Evolutionary conservation across 2,329 filamentous ascomycete genomes (phyloP), one percentile per base, ranked within the genome.

Genomic region (Keithomyces neogunnii): DNA sequence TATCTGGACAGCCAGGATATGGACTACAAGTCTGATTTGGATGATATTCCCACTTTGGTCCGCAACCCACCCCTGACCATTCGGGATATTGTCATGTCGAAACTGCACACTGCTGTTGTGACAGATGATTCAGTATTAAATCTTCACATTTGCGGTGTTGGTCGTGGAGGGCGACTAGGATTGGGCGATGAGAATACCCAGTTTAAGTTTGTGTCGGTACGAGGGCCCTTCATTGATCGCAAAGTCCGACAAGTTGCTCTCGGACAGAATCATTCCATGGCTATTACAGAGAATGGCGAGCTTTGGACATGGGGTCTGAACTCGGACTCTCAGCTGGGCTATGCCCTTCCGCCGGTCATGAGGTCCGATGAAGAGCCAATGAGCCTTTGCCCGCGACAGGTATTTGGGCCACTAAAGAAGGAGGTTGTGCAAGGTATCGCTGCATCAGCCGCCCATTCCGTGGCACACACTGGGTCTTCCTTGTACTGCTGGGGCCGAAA

Each of bases 401-500:
- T 99, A 0, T 96, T 95, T 66, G 92, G 93, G 0, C 81, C 89
- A 0, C 73, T 99, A 53, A 97, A 96, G 63, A 89, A 90, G 62
- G 93, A 97, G 63, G 65, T 73, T 1, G 80, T 97, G 13, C 67
- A 88, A 28, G 93, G 93, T 1, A 81, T 91, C 51, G 90, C 93
- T 2, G 92, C 93, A 5, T 97, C 93, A 2, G 77, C 88, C 0
- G 84, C 95, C 39, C 93, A 99, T 68, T 97, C 93, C 0, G 91
- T 95, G 3, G 89, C 89, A 0, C 87, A 93, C 62, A 96, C 89
- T 0, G 77, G 80, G 1, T 81, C 82, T 1, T 88, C 89, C 1
- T 71, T 99, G 1, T 99, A 88, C 64, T 95, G 89, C 2, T 99
- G 95, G 77, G 93, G 93, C 28, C 95, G 93, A 61, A 99, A 97